Percentiles rank a stretch among this genome's conserved stretches.
phyloP scores from a whole-genome alignment of 2,329 filamentous ascomycete genomes.

The Apiospora arundinis region DNA sequence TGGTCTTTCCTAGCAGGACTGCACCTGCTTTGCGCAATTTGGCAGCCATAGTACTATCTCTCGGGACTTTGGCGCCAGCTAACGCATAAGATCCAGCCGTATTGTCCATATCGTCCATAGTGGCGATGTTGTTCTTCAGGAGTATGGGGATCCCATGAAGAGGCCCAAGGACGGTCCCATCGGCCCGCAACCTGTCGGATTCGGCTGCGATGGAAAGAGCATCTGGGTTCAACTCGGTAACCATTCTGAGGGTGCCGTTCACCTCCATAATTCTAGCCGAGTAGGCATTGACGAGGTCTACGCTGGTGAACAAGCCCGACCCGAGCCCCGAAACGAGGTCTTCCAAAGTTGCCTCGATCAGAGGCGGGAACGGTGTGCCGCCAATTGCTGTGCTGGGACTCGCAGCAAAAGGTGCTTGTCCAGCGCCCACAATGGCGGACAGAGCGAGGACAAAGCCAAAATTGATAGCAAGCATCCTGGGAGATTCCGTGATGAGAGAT shows the following conservation, averaged over 20 bases:
- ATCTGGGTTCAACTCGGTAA: constrained; percentile 46
- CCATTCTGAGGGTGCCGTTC: constrained; percentile 40
- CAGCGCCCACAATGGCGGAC: background rate
- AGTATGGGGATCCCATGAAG: constrained; percentile 70
- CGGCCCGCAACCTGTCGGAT: constrained; percentile 40
- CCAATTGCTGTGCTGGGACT: constrained; percentile 16
- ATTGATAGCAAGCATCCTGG: constrained; percentile 20
- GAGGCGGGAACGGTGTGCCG: constrained; percentile 27
- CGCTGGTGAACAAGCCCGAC: constrained; percentile 36
- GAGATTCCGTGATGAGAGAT: background rate
- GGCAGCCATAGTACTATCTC: constrained; percentile 63
- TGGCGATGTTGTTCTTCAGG: constrained; percentile 73
- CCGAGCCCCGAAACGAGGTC: constrained; percentile 35
- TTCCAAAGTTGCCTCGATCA: constrained; percentile 34
- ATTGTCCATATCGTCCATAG: constrained; percentile 66
- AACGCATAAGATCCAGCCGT: constrained; percentile 69
- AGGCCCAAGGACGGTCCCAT: constrained; percentile 44
- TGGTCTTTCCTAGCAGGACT: constrained; percentile 71
- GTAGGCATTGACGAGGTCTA: constrained; percentile 42
- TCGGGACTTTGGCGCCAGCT: constrained; percentile 60
- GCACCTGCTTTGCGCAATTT: constrained; percentile 67
- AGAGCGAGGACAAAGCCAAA: constrained; percentile 11
- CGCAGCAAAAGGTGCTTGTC: background rate
- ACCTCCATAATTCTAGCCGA: constrained; percentile 43
- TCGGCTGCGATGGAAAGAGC: constrained; percentile 45